phyloP scores from a whole-genome alignment of 352 stramenopile species.

The Globisporangium cystogenes region DNA sequence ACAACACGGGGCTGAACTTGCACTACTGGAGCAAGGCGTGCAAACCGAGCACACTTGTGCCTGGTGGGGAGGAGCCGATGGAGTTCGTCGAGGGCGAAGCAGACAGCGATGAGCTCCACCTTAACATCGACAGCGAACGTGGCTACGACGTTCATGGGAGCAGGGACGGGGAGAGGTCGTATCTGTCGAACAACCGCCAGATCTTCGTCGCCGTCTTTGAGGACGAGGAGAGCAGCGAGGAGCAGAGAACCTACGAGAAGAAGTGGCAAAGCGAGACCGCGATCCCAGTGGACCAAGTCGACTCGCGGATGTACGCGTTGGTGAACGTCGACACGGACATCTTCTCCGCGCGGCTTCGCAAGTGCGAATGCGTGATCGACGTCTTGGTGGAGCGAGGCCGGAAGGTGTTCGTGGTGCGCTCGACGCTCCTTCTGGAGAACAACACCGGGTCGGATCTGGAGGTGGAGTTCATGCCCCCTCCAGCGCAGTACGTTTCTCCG shows the following conservation, averaged over 20 bases:
- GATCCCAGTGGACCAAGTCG: conserved; percentile 78
- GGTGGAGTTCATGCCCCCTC: conserved; percentile 72
- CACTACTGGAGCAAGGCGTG: conserved; percentile 67
- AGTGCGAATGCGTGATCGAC: conserved; percentile 85
- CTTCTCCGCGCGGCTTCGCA: conserved; percentile 37
- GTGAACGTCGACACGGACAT: conserved; percentile 56
- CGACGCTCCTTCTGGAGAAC: conserved; percentile 76
- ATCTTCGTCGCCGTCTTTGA: conserved; percentile 60
- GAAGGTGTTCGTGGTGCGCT: conserved; percentile 85
- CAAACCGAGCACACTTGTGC: conserved; percentile 38
- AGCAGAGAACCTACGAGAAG: conserved; percentile 19
- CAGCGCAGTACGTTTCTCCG: conserved; percentile 31
- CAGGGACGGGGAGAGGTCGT: conserved; percentile 14
- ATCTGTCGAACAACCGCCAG: conserved; percentile 28
- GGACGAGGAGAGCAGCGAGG: conserved; percentile 38
- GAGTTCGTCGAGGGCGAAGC: conserved; percentile 30
- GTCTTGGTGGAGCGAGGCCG: conserved; percentile 81
- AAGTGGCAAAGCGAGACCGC: conserved; percentile 73
- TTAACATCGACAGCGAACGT: conserved; percentile 1
- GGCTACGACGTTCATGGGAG: conserved; percentile 2
- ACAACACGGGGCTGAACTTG: conserved; percentile 76
- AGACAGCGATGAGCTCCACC: conserved; percentile 1
- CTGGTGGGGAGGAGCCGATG: conserved; percentile 61
- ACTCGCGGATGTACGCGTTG: conserved; percentile 79
- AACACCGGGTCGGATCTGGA: conserved; percentile 80